Evolutionary conservation across 768 basidiomycete species (phyloP).

Genomic region (Rhodotorula diobovata): DNA sequence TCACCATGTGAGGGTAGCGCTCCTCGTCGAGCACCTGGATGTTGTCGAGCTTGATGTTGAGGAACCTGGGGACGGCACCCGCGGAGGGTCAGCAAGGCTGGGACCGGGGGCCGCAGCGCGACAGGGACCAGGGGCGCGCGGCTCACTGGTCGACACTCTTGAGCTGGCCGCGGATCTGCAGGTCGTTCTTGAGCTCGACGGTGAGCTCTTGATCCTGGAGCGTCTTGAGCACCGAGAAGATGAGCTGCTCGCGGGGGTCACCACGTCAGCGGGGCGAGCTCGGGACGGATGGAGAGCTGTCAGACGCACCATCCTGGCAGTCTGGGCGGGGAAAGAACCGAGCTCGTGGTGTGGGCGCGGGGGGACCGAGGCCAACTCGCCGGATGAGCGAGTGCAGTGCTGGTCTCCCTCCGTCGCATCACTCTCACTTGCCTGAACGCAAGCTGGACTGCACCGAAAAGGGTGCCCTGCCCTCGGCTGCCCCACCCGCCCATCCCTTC

Average conservation of each 20-base stretch:
- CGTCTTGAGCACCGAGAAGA: constrained; percentile 98
- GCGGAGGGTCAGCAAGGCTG: background rate
- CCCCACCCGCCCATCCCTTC: no score
- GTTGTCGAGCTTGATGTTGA: constrained; percentile 92
- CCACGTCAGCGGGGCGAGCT: background rate
- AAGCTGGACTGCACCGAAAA: no score
- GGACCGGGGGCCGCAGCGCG: background rate
- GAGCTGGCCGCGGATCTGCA: constrained; percentile 87
- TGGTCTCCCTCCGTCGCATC: no score
- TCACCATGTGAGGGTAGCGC: constrained; percentile 93
- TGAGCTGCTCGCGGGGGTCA: constrained; percentile 56
- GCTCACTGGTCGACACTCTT: constrained; percentile 99
- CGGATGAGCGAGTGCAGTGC: no score
- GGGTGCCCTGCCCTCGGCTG: no score
- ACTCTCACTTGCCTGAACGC: no score
- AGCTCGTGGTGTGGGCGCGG: no score
- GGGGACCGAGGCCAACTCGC: no score
- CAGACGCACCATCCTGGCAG: background rate
- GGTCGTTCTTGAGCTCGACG: constrained; percentile 78
- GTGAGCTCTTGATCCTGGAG: constrained; percentile 91
- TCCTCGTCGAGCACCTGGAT: constrained; percentile 89
- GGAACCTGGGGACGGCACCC: constrained; percentile 57
- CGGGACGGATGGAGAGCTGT: rapidly evolving
- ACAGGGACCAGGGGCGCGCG: constrained; percentile 45
- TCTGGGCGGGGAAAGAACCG: no score